Base-by-base conservation (phyloP, 306 rosid species). In the Rubus parviflorus region DNA sequence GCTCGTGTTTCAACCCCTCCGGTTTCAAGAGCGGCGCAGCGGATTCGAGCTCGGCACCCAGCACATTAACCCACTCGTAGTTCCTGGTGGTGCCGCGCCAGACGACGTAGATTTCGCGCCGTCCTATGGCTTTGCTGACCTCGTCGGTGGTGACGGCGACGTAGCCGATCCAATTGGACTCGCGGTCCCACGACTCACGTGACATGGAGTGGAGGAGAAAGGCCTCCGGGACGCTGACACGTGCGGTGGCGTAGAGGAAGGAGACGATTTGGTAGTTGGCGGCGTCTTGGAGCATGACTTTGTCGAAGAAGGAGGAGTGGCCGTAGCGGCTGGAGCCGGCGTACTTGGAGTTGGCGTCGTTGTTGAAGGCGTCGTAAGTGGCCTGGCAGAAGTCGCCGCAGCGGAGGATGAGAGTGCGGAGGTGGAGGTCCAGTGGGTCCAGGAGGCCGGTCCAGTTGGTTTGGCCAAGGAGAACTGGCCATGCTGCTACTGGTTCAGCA, bases 361-460 rank as follows among this genome's bases (percentile, higher is more conserved):
- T 90, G 91, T 85, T 90, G 85, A 90, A 92, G 72, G 93, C 77
- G 66, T 92, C 93, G 78, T 92, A 86, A 56, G 97, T 90, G 69
- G 88, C 89, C 70, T 90, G 90, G 76, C 89, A 80, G 78, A 90
- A 78, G 87, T 92, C 91, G 0, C 96, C 96, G 65, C 84, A 81
- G 0, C 89, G 90, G 79, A 92, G 87, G 81, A 92, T 87, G 16
- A 92, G 86, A 64, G 72, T 35, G 4, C 89, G 85, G 81, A 92
- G 93, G 84, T 71, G 23, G 16, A 47, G 82, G 80, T 88, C 30
- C 0, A 86, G 87, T 1, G 97, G 96, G 58, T 92, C 80, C 1
- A 92, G 22, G 12, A 92, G 83, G 2, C 68, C 83, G 11, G 79
- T 78, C 96, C 97, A 90, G 82, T 83, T 73, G 30, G 81, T 75